Percentiles rank a stretch among this genome's conserved stretches.
These are phyloP conservation scores for Plasmopara muralis DNA, from an alignment of 352 stramenopile genomes.

Conservation along the genomic window DNA sequence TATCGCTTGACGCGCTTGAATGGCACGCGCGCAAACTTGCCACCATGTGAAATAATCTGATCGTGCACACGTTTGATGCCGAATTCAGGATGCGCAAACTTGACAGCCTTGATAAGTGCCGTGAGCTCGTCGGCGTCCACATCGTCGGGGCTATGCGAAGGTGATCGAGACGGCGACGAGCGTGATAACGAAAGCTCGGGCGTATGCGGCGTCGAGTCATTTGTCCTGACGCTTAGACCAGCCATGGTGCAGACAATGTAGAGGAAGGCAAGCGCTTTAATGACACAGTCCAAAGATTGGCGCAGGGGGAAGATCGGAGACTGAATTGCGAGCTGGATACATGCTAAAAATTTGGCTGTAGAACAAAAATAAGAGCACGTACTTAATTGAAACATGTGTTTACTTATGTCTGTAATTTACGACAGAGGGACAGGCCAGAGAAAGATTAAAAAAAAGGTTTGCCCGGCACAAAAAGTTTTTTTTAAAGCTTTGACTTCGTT, in stretches of 20 bases:
- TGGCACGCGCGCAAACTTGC: slow-evolving; percentile 67
- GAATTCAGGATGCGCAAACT: slow-evolving; percentile 78
- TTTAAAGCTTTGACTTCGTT: too few relatives aligned
- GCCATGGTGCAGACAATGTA: slow-evolving; percentile 11
- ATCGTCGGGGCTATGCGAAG: slow-evolving; percentile 23
- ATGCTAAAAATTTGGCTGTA: slow-evolving; percentile 7
- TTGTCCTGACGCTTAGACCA: slow-evolving; percentile 21
- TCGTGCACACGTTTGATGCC: slow-evolving; percentile 80
- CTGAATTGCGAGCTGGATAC: slow-evolving; percentile 7
- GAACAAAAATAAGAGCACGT: slow-evolving; percentile 5
- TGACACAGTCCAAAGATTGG: slow-evolving; percentile 18
- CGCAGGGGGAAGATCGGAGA: slow-evolving; percentile 19
- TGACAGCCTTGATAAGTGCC: slow-evolving; percentile 82
- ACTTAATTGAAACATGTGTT: background rate
- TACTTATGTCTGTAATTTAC: too few relatives aligned
- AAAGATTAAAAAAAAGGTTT: too few relatives aligned
- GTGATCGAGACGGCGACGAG: slow-evolving; percentile 24
- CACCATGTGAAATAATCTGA: slow-evolving; percentile 66
- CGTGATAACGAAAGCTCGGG: slow-evolving; percentile 18
- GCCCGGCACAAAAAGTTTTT: too few relatives aligned
- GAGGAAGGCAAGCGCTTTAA: background rate
- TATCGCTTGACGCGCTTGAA: slow-evolving; percentile 82
- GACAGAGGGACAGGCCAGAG: too few relatives aligned
- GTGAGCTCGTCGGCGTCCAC: slow-evolving; percentile 75
- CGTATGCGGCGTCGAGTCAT: slow-evolving; percentile 23